A percentile compares a stretch with the other conserved stretches of the same genome.
Evolutionary conservation across 164 flowering plant genomes (phyloP).

Genomic region (Vitis rupestris): DNA sequence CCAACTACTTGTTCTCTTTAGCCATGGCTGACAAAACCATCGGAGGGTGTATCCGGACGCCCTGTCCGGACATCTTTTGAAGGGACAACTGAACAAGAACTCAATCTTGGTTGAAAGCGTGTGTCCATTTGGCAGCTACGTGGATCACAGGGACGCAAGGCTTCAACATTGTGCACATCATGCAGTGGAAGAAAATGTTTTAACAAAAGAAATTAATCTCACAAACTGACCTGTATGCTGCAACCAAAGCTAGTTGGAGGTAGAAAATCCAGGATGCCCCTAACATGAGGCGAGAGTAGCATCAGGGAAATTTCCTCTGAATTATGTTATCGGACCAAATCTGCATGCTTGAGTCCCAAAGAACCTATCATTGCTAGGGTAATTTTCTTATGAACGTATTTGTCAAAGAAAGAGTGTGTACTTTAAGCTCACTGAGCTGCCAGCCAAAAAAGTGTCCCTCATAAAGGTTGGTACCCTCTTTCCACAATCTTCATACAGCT

Average conservation of each 20-base stretch:
- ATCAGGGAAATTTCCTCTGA: neutral
- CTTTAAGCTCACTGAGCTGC: conserved; percentile 65
- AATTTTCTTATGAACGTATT: conserved; percentile 64
- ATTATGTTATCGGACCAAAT: too few species aligned
- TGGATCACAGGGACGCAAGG: too few species aligned
- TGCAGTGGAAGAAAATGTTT: conserved; percentile 30
- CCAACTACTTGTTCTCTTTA: too few species aligned
- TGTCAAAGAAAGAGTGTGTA: conserved; percentile 64
- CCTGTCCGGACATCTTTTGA: too few species aligned
- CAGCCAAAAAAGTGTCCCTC: conserved; percentile 57
- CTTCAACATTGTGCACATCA: conserved; percentile 56
- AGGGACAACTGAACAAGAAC: too few species aligned
- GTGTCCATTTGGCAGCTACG: too few species aligned
- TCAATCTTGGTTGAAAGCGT: too few species aligned
- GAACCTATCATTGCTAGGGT: conserved; percentile 54
- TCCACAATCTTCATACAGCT: conserved; percentile 47
- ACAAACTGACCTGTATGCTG: conserved; percentile 41
- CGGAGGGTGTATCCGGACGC: too few species aligned
- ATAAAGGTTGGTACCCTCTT: conserved; percentile 59
- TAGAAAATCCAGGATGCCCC: conserved; percentile 57
- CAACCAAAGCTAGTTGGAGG: conserved; percentile 39
- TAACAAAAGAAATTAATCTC: neutral
- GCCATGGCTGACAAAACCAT: too few species aligned
- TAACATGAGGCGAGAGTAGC: conserved; percentile 12
- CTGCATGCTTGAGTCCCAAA: conserved; percentile 55